Evolutionary conservation across 2,329 filamentous ascomycete genomes (phyloP), one percentile per base, ranked within the genome.

Genomic region (Fusarium sp.): DNA sequence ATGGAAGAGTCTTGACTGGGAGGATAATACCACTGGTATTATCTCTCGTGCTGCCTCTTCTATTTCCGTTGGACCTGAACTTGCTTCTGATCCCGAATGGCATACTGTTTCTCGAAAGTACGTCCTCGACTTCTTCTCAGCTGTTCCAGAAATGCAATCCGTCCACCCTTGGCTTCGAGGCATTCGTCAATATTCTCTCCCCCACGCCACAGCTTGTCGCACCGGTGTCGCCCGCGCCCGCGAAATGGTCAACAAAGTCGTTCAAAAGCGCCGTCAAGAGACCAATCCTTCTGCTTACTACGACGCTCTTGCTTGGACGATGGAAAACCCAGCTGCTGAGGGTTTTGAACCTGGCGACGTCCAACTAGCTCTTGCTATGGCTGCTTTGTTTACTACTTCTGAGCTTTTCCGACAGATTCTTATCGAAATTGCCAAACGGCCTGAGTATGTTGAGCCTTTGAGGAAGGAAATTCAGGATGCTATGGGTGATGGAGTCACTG

Each of bases 251-350:
- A 45, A 45, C 14, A 34, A 55, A 3, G 55, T 45, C 0, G 49
- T 34, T 5, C 8, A 55, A n/a, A 43, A 34, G 9, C 34, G 55
- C 7, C n/a, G 6, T 1, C 27, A n/a, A 5, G 49, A 55, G 10
- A n/a, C 7, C 1, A 0, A 55, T 0, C 3, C 8, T 5, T 37
- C 37, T 1, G 3, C 3, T 4, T 55, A 59, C 5, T 55, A 55
- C 5, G 55, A 59, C 3, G 49, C 49, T 30, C 49, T 59, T 9
- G 55, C 37, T 8, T 55, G 55, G 49, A 59, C 55, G 0, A 50
- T 59, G 20, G 55, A 59, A 11, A 32, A 53, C 0, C 21, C 55
- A 3, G 25, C 41, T 3, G n/a, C 27, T 4, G 54, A 43, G 0
- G 18, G 32, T 0, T 59, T 55, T 10, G 55, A 55, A 2, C 21